phyloP scores from a whole-genome alignment of 495 filamentous ascomycete genomes.

The Podospora tetraspora region DNA sequence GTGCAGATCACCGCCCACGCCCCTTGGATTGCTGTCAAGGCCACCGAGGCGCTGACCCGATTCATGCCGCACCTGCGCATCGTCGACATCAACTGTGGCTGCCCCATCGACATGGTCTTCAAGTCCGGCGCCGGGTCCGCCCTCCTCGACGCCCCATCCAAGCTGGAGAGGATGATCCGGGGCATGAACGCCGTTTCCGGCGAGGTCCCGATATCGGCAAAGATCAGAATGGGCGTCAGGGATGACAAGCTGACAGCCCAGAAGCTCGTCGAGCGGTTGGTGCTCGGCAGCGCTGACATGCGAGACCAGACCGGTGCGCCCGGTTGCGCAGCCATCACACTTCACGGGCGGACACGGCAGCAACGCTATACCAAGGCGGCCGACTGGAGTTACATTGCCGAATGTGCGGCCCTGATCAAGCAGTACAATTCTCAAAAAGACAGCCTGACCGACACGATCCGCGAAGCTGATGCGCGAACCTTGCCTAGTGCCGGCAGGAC shows the following conservation, averaged over 20 bases:
- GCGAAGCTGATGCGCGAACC: slow-evolving; percentile 64
- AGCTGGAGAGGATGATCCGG: slow-evolving; percentile 83
- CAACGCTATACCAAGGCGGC: slow-evolving; percentile 87
- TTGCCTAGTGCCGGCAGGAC: slow-evolving; percentile 56
- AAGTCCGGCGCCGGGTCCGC: slow-evolving; percentile 85
- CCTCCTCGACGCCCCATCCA: slow-evolving; percentile 75
- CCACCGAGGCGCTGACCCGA: slow-evolving; percentile 70
- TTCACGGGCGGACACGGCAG: slow-evolving; percentile 89
- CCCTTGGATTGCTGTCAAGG: slow-evolving; percentile 78
- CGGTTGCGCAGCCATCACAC: slow-evolving; percentile 85
- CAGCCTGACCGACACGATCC: slow-evolving; percentile 64
- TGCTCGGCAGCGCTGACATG: slow-evolving; percentile 67
- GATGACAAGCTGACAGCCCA: slow-evolving; percentile 73
- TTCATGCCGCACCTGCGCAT: slow-evolving; percentile 77
- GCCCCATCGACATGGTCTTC: slow-evolving; percentile 90
- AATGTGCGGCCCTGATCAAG: slow-evolving; percentile 80
- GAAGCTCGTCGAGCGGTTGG: slow-evolving; percentile 75
- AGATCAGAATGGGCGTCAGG: slow-evolving; percentile 87
- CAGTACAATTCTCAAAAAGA: slow-evolving; percentile 61
- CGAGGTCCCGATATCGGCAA: slow-evolving; percentile 83
- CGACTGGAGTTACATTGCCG: slow-evolving; percentile 90
- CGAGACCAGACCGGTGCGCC: slow-evolving; percentile 57
- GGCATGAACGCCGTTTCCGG: slow-evolving; percentile 92
- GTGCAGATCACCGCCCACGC: slow-evolving; percentile 89
- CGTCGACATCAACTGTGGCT: slow-evolving; percentile 93